Evolutionary conservation across 352 stramenopile genomes (phyloP).

Genomic region (Phytophthora capsici): DNA sequence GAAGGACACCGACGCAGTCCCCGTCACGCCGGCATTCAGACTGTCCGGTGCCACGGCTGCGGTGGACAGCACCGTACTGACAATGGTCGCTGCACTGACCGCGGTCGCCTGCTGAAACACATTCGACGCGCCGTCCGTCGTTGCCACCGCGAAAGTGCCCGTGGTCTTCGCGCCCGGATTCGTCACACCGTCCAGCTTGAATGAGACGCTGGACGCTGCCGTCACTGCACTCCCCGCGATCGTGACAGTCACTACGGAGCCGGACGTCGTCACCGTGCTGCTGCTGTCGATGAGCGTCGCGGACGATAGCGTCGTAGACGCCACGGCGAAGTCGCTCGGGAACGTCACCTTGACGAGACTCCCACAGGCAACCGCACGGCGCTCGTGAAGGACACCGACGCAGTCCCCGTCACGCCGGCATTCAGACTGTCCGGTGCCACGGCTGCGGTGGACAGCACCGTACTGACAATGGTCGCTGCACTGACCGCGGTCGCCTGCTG

Average conservation of each 20-base stretch:
- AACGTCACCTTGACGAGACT: conserved; percentile 48
- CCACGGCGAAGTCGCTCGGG: conserved; percentile 42
- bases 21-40: conserved; percentile 35
- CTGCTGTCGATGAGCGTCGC: conserved; percentile 31
- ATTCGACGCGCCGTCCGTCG: conserved; percentile 35
- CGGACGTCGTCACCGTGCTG: conserved; percentile 32
- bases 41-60: conserved; percentile 34
- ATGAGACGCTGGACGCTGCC: conserved; percentile 38
- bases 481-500: conserved; percentile 30
- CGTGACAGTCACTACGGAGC: conserved; percentile 34
- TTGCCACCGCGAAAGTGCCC: conserved; percentile 44
- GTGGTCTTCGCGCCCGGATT: conserved; percentile 57
- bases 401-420: no score
- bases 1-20: conserved; percentile 41
- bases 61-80: conserved; percentile 11
- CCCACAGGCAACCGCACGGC: conserved; percentile 35
- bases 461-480: conserved; percentile 25
- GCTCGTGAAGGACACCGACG: no score
- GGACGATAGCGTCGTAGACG: conserved; percentile 25
- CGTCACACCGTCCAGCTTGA: conserved; percentile 54
- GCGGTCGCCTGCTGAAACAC: conserved; percentile 33
- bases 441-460: no score
- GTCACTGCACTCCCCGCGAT: conserved; percentile 33
- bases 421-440: no score
- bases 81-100: conserved; percentile 38